phyloP scores from a whole-genome alignment of 495 filamentous ascomycete genomes.

The Collariella sp. region DNA sequence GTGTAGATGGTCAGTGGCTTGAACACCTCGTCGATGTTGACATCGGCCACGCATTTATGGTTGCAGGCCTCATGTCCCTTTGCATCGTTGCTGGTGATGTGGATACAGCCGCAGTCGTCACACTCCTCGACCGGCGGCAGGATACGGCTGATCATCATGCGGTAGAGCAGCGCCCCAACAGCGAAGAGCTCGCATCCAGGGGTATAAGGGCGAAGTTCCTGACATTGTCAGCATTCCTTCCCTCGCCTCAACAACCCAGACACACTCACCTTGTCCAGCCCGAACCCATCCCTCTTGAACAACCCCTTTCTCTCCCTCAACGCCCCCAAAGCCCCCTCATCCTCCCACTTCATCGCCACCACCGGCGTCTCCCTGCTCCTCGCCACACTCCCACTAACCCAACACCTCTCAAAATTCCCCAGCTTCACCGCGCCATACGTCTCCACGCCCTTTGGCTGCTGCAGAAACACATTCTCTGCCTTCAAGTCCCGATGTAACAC shows the following conservation, averaged over 20 bases:
- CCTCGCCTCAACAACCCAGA: background rate
- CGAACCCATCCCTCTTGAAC: conserved; percentile 2
- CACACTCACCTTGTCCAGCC: conserved; percentile 4
- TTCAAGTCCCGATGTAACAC: conserved; percentile 38
- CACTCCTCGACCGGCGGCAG: conserved; percentile 25
- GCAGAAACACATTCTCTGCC: conserved; percentile 37
- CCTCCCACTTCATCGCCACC: conserved; percentile 6
- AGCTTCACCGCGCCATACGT: conserved; percentile 43
- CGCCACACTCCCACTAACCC: conserved; percentile 26
- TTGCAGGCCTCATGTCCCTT: background rate
- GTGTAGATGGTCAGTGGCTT: conserved; percentile 17
- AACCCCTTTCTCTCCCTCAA: conserved; percentile 7
- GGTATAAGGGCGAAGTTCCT: conserved; percentile 25
- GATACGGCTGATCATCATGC: conserved; percentile 31
- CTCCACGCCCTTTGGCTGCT: conserved; percentile 36
- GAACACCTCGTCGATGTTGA: conserved; percentile 18
- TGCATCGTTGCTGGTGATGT: conserved; percentile 9
- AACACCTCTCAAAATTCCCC: conserved; percentile 32
- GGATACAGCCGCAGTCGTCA: conserved; percentile 14
- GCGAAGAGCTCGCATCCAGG: conserved; percentile 28
- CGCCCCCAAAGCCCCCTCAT: background rate
- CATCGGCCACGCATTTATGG: conserved; percentile 14
- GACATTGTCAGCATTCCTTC: background rate
- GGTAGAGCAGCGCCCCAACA: conserved; percentile 30
- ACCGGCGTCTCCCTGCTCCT: background rate